These are phyloP conservation scores for Citeromyces hawaiiensis DNA, from an alignment of 1,139 yeast species.

Conservation along the genomic window DNA sequence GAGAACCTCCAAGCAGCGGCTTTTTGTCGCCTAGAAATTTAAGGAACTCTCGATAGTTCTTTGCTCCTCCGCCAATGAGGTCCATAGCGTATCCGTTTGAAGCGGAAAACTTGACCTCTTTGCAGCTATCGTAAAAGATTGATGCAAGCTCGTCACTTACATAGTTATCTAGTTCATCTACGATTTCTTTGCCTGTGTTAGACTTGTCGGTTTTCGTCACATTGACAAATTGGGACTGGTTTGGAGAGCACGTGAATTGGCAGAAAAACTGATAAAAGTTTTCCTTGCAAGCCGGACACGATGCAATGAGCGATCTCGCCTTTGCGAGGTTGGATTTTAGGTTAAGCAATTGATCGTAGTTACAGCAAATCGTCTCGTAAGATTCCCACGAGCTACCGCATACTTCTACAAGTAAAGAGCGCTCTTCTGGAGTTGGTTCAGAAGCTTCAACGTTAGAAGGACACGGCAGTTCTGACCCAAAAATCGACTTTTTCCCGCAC, in stretches of 20 bases:
- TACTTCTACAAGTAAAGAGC: constrained; percentile 33
- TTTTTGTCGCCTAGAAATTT: constrained; percentile 90
- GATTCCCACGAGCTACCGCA: constrained; percentile 62
- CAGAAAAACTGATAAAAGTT: constrained; percentile 83
- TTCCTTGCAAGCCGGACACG: constrained; percentile 89
- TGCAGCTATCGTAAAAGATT: constrained; percentile 70
- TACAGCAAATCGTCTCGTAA: constrained; percentile 36
- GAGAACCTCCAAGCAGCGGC: constrained; percentile 88
- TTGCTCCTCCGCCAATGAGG: constrained; percentile 92
- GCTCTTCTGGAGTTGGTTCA: constrained; percentile 29
- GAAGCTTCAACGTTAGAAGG: constrained; percentile 39
- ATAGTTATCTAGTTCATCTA: constrained; percentile 56
- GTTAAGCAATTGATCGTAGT: constrained; percentile 30
- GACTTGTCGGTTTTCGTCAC: constrained; percentile 45
- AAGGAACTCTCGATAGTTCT: constrained; percentile 53
- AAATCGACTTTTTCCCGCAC: constrained; percentile 68
- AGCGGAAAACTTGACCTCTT: constrained; percentile 81
- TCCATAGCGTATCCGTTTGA: constrained; percentile 97
- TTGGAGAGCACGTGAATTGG: constrained; percentile 80
- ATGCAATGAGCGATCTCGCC: constrained; percentile 70
- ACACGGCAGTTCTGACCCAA: constrained; percentile 76
- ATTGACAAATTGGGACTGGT: constrained; percentile 65
- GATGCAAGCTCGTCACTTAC: constrained; percentile 49
- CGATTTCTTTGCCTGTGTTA: constrained; percentile 43
- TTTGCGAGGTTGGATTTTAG: constrained; percentile 45